Evolutionary conservation across 495 filamentous ascomycete genomes (phyloP).

Genomic region (Oidiodendron maius): DNA sequence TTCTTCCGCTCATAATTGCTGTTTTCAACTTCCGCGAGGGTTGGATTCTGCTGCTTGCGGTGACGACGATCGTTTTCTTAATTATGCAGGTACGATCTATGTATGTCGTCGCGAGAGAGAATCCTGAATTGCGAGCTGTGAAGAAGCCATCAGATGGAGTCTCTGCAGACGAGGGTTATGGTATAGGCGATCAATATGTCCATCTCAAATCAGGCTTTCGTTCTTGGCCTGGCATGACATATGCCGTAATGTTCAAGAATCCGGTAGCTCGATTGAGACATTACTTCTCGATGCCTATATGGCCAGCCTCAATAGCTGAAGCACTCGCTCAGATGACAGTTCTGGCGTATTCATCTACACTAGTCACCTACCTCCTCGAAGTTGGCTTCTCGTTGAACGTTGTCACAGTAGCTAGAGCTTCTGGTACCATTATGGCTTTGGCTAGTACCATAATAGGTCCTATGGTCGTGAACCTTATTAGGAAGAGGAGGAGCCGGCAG

Average conservation of each 20-base stretch:
- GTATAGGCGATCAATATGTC: neutral
- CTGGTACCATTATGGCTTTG: slow-evolving; percentile 44
- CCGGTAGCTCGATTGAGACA: slow-evolving; percentile 11
- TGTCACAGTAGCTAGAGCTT: slow-evolving; percentile 47
- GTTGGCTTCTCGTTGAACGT: slow-evolving; percentile 43
- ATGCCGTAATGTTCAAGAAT: slow-evolving; percentile 28
- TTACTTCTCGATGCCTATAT: slow-evolving; percentile 36
- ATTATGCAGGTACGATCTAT: slow-evolving; percentile 27
- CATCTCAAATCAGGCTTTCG: slow-evolving; percentile 9
- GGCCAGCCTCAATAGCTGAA: slow-evolving; percentile 45
- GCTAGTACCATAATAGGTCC: slow-evolving; percentile 34
- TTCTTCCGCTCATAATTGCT: slow-evolving; percentile 42
- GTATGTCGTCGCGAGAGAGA: slow-evolving; percentile 25
- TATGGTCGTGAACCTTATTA: slow-evolving; percentile 24
- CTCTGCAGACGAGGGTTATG: neutral
- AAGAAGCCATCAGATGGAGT: slow-evolving; percentile 16
- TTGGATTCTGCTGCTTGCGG: slow-evolving; percentile 12
- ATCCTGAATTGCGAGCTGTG: slow-evolving; percentile 21
- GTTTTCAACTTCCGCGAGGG: slow-evolving; percentile 36
- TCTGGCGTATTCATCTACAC: slow-evolving; percentile 48
- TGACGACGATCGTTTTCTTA: slow-evolving; percentile 29
- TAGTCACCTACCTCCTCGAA: slow-evolving; percentile 53
- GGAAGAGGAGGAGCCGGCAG: slow-evolving; percentile 15
- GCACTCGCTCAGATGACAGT: slow-evolving; percentile 55
- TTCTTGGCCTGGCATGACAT: slow-evolving; percentile 17